Evolutionary conservation across 352 stramenopile genomes (phyloP).

Genomic region (Phytophthora podocarpi): DNA sequence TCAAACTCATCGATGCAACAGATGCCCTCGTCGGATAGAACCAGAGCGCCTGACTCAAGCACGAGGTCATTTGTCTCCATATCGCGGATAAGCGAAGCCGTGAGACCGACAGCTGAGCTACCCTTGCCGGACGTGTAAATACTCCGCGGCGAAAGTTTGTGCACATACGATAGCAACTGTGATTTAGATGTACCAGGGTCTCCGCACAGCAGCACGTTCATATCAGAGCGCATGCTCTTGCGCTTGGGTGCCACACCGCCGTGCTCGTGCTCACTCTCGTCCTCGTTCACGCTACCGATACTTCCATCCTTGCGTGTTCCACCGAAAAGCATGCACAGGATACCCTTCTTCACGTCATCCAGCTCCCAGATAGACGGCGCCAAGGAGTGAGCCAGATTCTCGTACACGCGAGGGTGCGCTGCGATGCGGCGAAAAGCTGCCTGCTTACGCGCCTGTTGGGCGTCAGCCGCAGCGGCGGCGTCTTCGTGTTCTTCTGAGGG

Average conservation of each 20-base stretch:
- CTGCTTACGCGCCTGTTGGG: constrained; percentile 58
- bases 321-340: constrained; percentile 99
- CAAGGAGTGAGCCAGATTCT: constrained; percentile 82
- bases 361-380: constrained; percentile 93
- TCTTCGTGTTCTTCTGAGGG: constrained; percentile 42
- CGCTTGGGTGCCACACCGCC: constrained; percentile 45
- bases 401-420: constrained; percentile 79
- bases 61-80: constrained; percentile 98
- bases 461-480: constrained; percentile 51
- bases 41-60: constrained; percentile 96
- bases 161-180: constrained; percentile 97
- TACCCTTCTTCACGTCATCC: constrained; percentile 99
- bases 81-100: constrained; percentile 95
- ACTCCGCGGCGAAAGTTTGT: constrained; percentile 95
- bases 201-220: constrained; percentile 98
- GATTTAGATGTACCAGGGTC: constrained; percentile 98
- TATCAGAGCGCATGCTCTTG: constrained; percentile 93
- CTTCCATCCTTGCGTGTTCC: constrained; percentile 90
- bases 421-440: constrained; percentile 78
- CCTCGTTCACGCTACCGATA: constrained; percentile 48
- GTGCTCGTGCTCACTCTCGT: constrained; percentile 39
- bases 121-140: constrained; percentile 99
- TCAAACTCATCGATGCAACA: constrained; percentile 99
- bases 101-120: constrained; percentile 98
- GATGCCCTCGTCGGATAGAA: constrained; percentile 97